These are phyloP conservation scores for Rhodotorula babjevae DNA, from an alignment of 768 basidiomycete genomes.

Conservation along the genomic window DNA sequence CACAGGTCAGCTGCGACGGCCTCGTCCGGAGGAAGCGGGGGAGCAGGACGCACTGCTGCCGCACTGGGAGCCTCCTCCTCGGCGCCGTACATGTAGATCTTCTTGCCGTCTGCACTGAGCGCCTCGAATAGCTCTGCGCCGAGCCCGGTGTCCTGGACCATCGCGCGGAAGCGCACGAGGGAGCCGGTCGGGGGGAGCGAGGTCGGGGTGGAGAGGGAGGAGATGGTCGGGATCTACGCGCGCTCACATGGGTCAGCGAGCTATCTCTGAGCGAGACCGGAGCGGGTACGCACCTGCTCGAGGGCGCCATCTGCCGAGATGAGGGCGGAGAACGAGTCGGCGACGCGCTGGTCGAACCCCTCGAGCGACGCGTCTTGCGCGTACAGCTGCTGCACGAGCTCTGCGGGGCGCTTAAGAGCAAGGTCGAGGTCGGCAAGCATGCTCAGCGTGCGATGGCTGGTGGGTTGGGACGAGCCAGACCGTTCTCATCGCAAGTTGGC, in stretches of 20 bases:
- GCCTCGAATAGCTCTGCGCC: slow-evolving; percentile 42
- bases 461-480: not conserved
- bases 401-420: slow-evolving; percentile 10
- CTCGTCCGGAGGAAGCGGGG: not conserved
- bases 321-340: slow-evolving; percentile 5
- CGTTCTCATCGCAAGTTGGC: no score
- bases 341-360: slow-evolving; percentile 28
- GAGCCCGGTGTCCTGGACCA: slow-evolving; percentile 45
- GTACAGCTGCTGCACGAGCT: slow-evolving; percentile 24
- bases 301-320: not conserved
- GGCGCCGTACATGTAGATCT: slow-evolving; percentile 20
- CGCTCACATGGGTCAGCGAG: not conserved
- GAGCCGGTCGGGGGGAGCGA: slow-evolving; percentile 15
- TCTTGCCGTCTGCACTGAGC: not conserved
- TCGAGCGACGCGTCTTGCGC: slow-evolving; percentile 10
- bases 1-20: not conserved
- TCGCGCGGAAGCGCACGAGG: slow-evolving; percentile 43
- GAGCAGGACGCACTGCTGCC: not conserved
- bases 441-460: not conserved
- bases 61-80: slow-evolving; percentile 18
- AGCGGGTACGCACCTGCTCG: slow-evolving; percentile 1
- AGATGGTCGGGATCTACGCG: slow-evolving; percentile 17
- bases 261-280: accelerated
- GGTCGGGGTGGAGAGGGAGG: not conserved
- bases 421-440: slow-evolving; percentile 30